Evolutionary conservation across 345 rosid species (phyloP).

Genomic region (Rhodamnia rubescens): DNA sequence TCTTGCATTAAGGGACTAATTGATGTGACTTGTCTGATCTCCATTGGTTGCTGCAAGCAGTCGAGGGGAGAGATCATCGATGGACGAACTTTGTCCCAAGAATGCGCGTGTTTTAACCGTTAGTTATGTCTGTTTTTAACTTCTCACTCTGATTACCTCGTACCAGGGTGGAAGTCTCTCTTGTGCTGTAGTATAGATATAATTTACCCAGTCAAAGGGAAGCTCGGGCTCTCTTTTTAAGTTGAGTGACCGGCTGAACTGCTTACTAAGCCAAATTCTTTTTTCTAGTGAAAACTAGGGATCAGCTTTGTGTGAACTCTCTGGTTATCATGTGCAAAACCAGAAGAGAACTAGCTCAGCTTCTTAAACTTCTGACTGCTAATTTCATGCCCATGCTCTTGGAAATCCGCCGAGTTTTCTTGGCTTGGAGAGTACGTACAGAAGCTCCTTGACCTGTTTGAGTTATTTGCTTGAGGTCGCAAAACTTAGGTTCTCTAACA

Average conservation of each 20-base stretch:
- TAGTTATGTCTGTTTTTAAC: neutral
- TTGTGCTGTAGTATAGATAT: neutral
- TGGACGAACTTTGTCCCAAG: neutral
- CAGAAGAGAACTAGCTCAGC: neutral
- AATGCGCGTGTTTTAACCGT: neutral
- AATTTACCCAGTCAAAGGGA: neutral
- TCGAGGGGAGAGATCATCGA: neutral
- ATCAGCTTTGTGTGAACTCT: neutral
- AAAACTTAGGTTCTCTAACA: neutral
- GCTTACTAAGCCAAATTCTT: neutral
- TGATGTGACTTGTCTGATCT: neutral
- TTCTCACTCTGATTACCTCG: neutral
- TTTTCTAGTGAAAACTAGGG: neutral
- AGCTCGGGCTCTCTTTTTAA: neutral
- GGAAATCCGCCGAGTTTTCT: neutral
- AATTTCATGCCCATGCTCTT: neutral
- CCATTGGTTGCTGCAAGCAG: neutral
- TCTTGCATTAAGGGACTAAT: neutral
- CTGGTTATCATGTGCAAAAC: neutral
- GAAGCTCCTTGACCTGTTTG: neutral
- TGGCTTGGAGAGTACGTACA: neutral
- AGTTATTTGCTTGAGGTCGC: neutral
- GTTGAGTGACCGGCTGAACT: neutral
- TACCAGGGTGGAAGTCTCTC: neutral
- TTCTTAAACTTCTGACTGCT: neutral